These are phyloP conservation scores for Aspergillus leporis DNA, from an alignment of 495 filamentous ascomycete genomes.

Conservation along the genomic window DNA sequence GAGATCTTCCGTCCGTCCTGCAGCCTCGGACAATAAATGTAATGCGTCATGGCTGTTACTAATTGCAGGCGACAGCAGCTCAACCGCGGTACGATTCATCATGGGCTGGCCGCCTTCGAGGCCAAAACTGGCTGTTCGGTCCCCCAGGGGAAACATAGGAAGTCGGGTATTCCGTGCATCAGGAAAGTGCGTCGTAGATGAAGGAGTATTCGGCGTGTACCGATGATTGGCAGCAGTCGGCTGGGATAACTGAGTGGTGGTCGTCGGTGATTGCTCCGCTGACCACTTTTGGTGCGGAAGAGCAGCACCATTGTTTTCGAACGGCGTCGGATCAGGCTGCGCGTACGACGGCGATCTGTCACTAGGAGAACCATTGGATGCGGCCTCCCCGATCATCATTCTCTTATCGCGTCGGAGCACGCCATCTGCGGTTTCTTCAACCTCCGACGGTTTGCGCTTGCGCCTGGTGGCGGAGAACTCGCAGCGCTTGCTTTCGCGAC, in stretches of 20 bases:
- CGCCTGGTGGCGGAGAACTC: slow-evolving; percentile 94
- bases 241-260: slow-evolving; percentile 6
- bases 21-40: slow-evolving; percentile 60
- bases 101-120: slow-evolving; percentile 45
- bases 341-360: slow-evolving; percentile 34
- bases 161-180: slow-evolving; percentile 33
- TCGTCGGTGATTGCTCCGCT: not conserved
- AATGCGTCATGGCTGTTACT: slow-evolving; percentile 61
- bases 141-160: slow-evolving; percentile 30
- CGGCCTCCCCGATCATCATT: slow-evolving; percentile 46
- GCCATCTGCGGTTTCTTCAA: slow-evolving; percentile 54
- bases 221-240: slow-evolving; percentile 17
- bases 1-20: slow-evolving; percentile 52
- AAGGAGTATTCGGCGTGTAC: slow-evolving; percentile 28
- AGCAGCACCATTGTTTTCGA: slow-evolving; percentile 28
- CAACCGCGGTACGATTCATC: slow-evolving; percentile 55
- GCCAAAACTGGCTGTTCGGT: slow-evolving; percentile 32
- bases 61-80: slow-evolving; percentile 57
- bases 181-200: slow-evolving; percentile 29
- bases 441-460: slow-evolving; percentile 78
- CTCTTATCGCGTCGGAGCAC: slow-evolving; percentile 54
- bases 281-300: not conserved
- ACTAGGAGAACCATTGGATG: slow-evolving; percentile 29
- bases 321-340: slow-evolving; percentile 24
- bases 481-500: slow-evolving; percentile 90